Base-by-base conservation (phyloP, 2,329 filamentous ascomycete species). In the Ophiosphaerella herpotricha region DNA sequence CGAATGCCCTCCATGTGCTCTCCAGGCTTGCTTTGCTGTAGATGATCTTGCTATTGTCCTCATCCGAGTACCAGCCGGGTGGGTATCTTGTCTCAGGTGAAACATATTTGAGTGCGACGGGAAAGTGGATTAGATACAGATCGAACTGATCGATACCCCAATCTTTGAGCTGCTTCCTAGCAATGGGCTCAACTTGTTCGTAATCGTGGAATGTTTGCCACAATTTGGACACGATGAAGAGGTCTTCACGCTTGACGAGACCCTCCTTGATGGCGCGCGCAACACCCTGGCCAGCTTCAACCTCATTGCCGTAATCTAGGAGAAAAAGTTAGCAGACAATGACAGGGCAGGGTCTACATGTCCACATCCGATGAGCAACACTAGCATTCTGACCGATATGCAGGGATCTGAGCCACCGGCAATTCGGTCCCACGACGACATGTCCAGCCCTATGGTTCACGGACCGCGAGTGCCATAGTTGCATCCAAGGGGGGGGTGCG, bases 171-270 rank as follows among this genome's bases (percentile, higher is more conserved):
- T 73, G 70, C 60, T 85, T 82, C 55, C 92, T 85, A 77, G 92
- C 89, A 70, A 86, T 87, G 74, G 84, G 84, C 75, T 80, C 82
- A 70, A 94, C 91, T 63, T 83, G 82, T 62, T 93, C 86, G 63
- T 81, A 81, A 67, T 93, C 88, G 80, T 96, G 90, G 84, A 91
- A 96, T 60, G 86, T 87, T 79, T 93, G 91, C 91, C 91, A 96
- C 50, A 96, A 87, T 81, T 96, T 96, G 75, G 88, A 91, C 58
- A 92, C 90, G 70, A 96, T 86, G 84, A 96, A 96, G 71, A 96
- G 88, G 21, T 96, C 90, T 75, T 89, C 85, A 39, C 70, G 67
- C 60, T 72, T 71, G 23, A 70, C 67, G 39, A 73, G 56, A 23
- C 70, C 70, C 7, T 73, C 70, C 50, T 72, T 72, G 64, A 73